These are phyloP conservation scores for Dendrobium chrysotoxum DNA, from an alignment of 106 monocot genomes.

Conservation along the genomic window DNA sequence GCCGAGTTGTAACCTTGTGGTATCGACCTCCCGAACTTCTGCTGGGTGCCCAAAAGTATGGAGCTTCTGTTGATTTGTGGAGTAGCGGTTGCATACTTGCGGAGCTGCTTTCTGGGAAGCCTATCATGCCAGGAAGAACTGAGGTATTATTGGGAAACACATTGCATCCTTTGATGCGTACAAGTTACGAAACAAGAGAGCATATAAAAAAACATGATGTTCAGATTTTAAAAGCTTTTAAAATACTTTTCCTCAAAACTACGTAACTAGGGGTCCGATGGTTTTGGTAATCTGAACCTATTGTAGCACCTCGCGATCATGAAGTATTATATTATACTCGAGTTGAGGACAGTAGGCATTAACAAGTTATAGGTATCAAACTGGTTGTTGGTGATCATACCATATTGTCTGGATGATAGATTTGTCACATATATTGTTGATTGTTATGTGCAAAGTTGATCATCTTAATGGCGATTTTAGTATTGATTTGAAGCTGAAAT, in stretches of 20 bases:
- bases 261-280: not conserved
- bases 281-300: not conserved
- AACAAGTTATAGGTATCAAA: too few species aligned
- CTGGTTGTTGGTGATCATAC: too few species aligned
- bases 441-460: too few species aligned
- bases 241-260: not conserved
- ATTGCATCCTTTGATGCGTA: not conserved
- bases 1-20: constrained; percentile 73
- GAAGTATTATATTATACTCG: too few species aligned
- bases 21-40: constrained; percentile 70
- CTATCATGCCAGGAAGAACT: constrained; percentile 73
- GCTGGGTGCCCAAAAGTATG: constrained; percentile 59
- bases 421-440: too few species aligned
- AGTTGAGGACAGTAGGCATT: too few species aligned
- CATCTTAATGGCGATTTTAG: too few species aligned
- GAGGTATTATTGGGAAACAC: constrained; percentile 31
- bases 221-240: too few species aligned
- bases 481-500: too few species aligned
- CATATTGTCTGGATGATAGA: too few species aligned
- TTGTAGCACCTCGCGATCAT: not conserved
- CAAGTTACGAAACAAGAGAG: not conserved
- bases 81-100: constrained; percentile 73
- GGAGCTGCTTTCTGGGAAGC: constrained; percentile 56
- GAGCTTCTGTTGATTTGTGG: constrained; percentile 60
- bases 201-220: not conserved